Evolutionary conservation across 176 grass and related monocot species (phyloP), one percentile per base, ranked within the genome.

Genomic region (Puccinellia tenuiflora): DNA sequence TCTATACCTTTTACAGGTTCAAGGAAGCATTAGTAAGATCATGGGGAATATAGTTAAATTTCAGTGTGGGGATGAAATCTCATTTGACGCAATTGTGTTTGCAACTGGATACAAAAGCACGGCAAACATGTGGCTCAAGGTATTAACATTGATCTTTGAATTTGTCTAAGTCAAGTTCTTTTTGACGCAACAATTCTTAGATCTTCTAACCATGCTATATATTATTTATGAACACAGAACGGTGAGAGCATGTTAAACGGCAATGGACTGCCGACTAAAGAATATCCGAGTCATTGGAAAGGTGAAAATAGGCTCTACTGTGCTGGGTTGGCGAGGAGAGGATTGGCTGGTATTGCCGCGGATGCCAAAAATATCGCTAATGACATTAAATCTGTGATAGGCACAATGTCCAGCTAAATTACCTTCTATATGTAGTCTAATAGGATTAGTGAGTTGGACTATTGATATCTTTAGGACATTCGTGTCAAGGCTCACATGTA

Each of bases 71-170:
- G 55, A 79, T 21, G 25, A 84, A 3, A 0, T 45, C 3, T 15
- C 48, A 2, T 90, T 68, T 22, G 85, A 68, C 64, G 34, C 4
- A 20, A 68, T 68, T 68, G 64, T 68, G 4, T 68, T 68, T 38
- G 64, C 64, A 6, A 90, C 91, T 1, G 88, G 91, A 29, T 93
- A 88, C 40, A 78, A 31, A 86, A 93, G 73, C 74, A 75, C 72
- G 2, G 28, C 16, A 3, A 82, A 79, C 54, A 43, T 18, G 10
- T 90, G 88, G 88, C 85, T 93, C 26, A 56, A 92, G 90, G 90
- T 92, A 43, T 0, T 7, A 17, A 28, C n/a, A 61, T 17, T 17
- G 38, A 34, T 62, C 12, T 57, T 62, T 62, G 26, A 62, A 30
- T 62, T 30, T 62, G 5, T 2, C 4, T 12, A 29, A 16, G 26